Evolutionary conservation across 1,139 yeast species (phyloP).

Genomic region (Tardiomyces depauwii): DNA sequence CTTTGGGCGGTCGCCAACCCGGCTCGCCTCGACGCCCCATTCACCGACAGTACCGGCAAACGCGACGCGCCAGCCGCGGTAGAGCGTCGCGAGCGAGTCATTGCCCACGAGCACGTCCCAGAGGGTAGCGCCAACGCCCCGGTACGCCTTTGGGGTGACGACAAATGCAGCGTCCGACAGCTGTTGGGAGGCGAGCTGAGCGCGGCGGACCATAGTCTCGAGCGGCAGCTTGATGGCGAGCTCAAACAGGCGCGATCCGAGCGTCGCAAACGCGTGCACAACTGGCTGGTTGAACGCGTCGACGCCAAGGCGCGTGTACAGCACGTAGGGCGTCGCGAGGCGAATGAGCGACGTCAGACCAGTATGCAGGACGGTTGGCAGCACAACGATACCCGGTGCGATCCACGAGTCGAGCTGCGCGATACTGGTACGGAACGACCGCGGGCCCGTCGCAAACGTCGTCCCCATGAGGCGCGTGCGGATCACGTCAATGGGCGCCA

Average conservation of each 20-base stretch:
- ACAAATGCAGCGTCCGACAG: conserved; percentile 18
- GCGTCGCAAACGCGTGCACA: conserved; percentile 40
- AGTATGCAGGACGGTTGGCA: conserved; percentile 54
- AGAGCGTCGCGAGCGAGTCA: conserved; percentile 36
- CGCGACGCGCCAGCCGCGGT: conserved; percentile 90
- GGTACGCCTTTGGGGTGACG: conserved; percentile 29
- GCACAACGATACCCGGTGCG: conserved; percentile 42
- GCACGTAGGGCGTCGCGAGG: conserved; percentile 60
- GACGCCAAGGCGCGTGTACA: conserved; percentile 54
- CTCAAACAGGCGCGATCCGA: conserved; percentile 51
- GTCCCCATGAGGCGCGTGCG: conserved; percentile 70
- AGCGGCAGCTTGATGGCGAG: conserved; percentile 72
- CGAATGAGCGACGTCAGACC: conserved; percentile 51
- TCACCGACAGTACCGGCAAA: conserved; percentile 67
- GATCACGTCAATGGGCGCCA: conserved; percentile 75
- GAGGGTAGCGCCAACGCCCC: conserved; percentile 40
- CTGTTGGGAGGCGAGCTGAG: conserved; percentile 56
- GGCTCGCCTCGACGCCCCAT: conserved; percentile 65
- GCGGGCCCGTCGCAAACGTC: conserved; percentile 27
- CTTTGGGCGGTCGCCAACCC: conserved; percentile 5
- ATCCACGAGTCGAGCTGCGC: conserved; percentile 32
- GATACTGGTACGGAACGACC: conserved; percentile 29
- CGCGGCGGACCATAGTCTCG: conserved; percentile 75
- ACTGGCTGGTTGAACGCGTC: conserved; percentile 60
- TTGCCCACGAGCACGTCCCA: conserved; percentile 36